Evolutionary conservation across 768 basidiomycete genomes (phyloP).

Genomic region (Amanita inopinata): DNA sequence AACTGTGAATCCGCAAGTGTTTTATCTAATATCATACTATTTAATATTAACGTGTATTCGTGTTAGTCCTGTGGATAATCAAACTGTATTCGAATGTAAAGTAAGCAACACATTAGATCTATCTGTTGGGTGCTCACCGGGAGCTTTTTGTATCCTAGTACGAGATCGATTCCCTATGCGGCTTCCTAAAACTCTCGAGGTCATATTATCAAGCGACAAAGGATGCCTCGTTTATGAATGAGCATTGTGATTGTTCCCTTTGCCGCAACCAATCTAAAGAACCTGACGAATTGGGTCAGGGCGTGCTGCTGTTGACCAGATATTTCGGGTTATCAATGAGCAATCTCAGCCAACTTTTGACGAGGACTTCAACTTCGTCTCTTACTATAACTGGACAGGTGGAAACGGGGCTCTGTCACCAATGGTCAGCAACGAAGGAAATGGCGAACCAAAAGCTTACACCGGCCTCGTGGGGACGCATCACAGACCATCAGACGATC

Average conservation of each 20-base stretch:
- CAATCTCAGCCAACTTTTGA: constrained; percentile 70
- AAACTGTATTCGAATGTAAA: constrained; percentile 78
- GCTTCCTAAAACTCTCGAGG: constrained; percentile 70
- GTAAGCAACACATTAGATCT: constrained; percentile 21
- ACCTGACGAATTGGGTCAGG: constrained; percentile 29
- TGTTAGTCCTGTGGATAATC: constrained; percentile 53
- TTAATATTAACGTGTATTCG: background rate
- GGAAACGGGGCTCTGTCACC: constrained; percentile 54
- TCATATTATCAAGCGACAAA: constrained; percentile 65
- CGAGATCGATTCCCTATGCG: constrained; percentile 71
- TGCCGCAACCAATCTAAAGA: background rate
- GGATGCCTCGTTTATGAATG: constrained; percentile 64
- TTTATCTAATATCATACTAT: background rate
- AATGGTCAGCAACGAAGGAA: constrained; percentile 55
- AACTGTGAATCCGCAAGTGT: constrained; percentile 62
- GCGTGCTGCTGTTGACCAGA: constrained; percentile 56
- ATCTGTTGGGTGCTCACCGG: background rate
- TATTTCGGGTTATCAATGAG: constrained; percentile 69
- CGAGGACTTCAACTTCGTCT: constrained; percentile 60
- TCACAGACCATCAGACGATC: constrained; percentile 69
- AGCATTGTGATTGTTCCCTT: constrained; percentile 39
- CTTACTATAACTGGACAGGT: constrained; percentile 80
- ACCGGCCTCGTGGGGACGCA: constrained; percentile 72
- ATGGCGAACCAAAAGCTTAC: constrained; percentile 66
- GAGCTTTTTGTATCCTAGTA: constrained; percentile 32